A percentile compares a stretch with the other conserved stretches of the same genome.
Evolutionary conservation across 2,329 filamentous ascomycete species (phyloP).

Genomic region (Cercospora citrullina): DNA sequence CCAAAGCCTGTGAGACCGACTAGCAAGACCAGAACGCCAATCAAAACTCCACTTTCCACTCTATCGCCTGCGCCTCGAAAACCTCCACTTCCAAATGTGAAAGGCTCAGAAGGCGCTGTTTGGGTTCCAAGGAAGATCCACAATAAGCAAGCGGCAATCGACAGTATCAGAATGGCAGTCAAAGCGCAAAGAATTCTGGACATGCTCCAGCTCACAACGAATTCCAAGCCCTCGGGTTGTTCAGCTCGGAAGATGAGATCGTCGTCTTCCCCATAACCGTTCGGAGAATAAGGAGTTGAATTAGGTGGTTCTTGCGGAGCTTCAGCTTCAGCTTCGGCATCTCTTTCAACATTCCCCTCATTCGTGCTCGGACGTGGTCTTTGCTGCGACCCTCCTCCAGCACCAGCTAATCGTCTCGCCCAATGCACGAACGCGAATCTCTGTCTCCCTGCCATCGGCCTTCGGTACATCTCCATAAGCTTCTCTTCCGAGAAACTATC

Average conservation of each 20-base stretch:
- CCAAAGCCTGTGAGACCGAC: slow-evolving; percentile 38
- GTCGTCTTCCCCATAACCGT: neutral
- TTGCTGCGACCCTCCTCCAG: slow-evolving; percentile 19
- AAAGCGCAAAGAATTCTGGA: slow-evolving; percentile 35
- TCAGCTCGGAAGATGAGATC: slow-evolving; percentile 23
- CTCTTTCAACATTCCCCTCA: slow-evolving; percentile 10
- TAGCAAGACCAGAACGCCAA: slow-evolving; percentile 40
- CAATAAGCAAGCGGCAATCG: slow-evolving; percentile 36
- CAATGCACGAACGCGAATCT: slow-evolving; percentile 49
- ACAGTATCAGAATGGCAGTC: slow-evolving; percentile 33
- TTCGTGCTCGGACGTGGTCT: neutral
- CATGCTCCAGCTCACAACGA: slow-evolving; percentile 40
- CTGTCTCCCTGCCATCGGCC: slow-evolving; percentile 39
- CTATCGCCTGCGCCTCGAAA: slow-evolving; percentile 39
- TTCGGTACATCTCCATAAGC: slow-evolving; percentile 40
- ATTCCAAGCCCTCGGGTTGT: slow-evolving; percentile 40
- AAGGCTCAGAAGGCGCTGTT: slow-evolving; percentile 16
- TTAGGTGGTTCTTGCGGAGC: neutral
- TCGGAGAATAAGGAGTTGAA: neutral
- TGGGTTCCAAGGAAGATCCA: slow-evolving; percentile 42
- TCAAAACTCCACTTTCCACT: slow-evolving; percentile 37
- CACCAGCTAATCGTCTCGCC: slow-evolving; percentile 40
- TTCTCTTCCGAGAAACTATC: slow-evolving; percentile 45
- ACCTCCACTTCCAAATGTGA: slow-evolving; percentile 26
- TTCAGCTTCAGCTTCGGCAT: neutral